Evolutionary conservation across 2,329 filamentous ascomycete genomes (phyloP).

Genomic region (Colletotrichum tabaci): DNA sequence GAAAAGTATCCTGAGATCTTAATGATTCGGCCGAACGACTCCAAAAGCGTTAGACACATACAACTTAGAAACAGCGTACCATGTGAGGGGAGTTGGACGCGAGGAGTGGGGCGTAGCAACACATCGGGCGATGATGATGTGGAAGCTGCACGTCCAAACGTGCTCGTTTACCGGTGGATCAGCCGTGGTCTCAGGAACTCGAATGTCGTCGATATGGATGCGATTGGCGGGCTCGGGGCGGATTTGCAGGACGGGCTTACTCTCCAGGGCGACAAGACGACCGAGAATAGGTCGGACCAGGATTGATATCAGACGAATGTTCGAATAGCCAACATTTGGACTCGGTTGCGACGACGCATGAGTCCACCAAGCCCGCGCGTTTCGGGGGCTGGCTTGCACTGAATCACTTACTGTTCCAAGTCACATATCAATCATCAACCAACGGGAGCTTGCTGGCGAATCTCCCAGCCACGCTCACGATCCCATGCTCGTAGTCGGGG

Average conservation of each 20-base stretch:
- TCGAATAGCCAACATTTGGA: constrained; percentile 2
- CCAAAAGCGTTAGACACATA: no score
- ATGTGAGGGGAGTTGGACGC: constrained; percentile 13
- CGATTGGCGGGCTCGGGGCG: constrained; percentile 30
- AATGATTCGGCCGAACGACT: not conserved
- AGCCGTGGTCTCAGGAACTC: not conserved
- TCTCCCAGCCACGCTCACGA: constrained; percentile 9
- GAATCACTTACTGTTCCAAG: not conserved
- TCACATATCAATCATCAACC: not conserved
- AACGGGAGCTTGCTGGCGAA: not conserved
- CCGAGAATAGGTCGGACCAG: constrained; percentile 21
- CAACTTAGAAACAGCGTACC: no score
- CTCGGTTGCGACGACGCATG: constrained; percentile 20
- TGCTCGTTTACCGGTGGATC: constrained; percentile 1
- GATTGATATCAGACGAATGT: constrained; percentile 25
- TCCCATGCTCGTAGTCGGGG: constrained; percentile 10
- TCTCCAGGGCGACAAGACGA: not conserved
- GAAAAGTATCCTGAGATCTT: not conserved
- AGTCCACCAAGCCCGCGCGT: constrained; percentile 9
- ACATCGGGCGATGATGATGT: constrained; percentile 14
- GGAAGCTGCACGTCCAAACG: not conserved
- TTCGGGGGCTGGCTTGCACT: not conserved
- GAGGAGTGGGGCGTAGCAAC: constrained; percentile 19
- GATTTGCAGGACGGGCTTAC: not conserved
- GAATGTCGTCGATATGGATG: not conserved